Evolutionary conservation across 208 protist species (phyloP), one percentile per base, ranked within the genome.

Genomic region (Wallacemonas sp.): DNA sequence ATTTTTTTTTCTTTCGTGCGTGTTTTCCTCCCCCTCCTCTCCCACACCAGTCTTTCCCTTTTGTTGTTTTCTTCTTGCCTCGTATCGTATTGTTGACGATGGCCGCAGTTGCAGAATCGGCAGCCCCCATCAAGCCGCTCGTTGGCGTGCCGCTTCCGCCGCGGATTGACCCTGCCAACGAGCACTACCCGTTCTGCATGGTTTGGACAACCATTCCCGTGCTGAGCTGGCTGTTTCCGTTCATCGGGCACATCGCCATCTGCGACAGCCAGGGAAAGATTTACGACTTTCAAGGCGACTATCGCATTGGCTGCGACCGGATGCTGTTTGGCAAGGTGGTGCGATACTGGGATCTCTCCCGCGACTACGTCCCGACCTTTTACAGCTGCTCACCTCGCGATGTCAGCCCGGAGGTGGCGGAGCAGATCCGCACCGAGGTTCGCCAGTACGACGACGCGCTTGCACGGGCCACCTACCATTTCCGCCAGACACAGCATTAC

Each of bases 241-340:
- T 97, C 39, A 71, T 98, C 23, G 95, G 95, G 0, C 95, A 98
- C 72, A 82, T 96, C 21, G 95, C 80, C 8, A 96, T 98, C 36
- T 88, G 83, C 43, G 93, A 94, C 63, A 93, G 80, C 41, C 62
- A 83, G 0, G 95, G 95, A 0, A 68, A 76, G 46, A 90, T 97
- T 57, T 81, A 88, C 60, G 95, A 98, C 74, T 98, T 98, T 77
- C 85, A 95, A 49, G 95, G 92, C 8, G 75, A 82, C 17, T 95
- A 90, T 68, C 61, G 43, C 11, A 88, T 98, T 39, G 83, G 80
- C 14, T 72, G 88, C 23, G 93, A 98, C 62, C 70, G 68, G 27
- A 96, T 98, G 88, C 68, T 96, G 11, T 97, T 98, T 73, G 92
- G 95, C 2, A 79, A 81, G 12, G 79, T 85, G 1, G 74, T 84